Percentiles rank a stretch among this genome's conserved stretches.
Conservation (phyloP, 257 asterid genomes). For the Echites panduratus region DNA sequence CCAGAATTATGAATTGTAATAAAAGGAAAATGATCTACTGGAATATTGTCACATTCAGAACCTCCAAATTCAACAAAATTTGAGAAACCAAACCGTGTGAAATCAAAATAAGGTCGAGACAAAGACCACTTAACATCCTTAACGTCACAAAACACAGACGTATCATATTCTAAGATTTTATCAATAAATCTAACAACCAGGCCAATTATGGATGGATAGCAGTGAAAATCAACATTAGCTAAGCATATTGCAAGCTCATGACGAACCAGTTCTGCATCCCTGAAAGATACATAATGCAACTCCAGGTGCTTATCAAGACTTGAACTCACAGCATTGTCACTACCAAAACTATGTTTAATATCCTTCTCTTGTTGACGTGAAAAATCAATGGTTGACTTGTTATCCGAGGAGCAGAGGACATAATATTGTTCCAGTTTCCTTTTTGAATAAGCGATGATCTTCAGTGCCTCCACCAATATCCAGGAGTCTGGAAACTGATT, state of each 20-base stretch:
- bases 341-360: slow-evolving; percentile 23
- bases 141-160: slow-evolving; percentile 30
- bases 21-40: slow-evolving; percentile 41
- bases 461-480: slow-evolving; percentile 51
- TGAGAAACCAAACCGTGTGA: slow-evolving; percentile 24
- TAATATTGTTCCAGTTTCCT: slow-evolving; percentile 30
- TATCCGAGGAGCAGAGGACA: slow-evolving; percentile 45
- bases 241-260: slow-evolving; percentile 37
- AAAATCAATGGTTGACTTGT: slow-evolving; percentile 30
- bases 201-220: slow-evolving; percentile 65
- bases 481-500: slow-evolving; percentile 47
- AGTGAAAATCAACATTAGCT: slow-evolving; percentile 60
- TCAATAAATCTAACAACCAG: slow-evolving; percentile 46
- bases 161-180: slow-evolving; percentile 32
- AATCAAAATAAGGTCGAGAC: slow-evolving; percentile 27
- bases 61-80: slow-evolving; percentile 29
- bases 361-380: slow-evolving; percentile 23
- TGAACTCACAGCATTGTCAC: slow-evolving; percentile 32
- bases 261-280: slow-evolving; percentile 25
- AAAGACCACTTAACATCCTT: slow-evolving; percentile 24
- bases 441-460: slow-evolving; percentile 37
- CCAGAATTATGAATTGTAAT: slow-evolving; percentile 25
- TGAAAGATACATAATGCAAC: slow-evolving; percentile 52
- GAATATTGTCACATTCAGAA: slow-evolving; percentile 36
- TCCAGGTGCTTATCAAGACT: slow-evolving; percentile 42